phyloP scores from a whole-genome alignment of 805 yeast species.

The Maudiozyma serrabonitensis region DNA sequence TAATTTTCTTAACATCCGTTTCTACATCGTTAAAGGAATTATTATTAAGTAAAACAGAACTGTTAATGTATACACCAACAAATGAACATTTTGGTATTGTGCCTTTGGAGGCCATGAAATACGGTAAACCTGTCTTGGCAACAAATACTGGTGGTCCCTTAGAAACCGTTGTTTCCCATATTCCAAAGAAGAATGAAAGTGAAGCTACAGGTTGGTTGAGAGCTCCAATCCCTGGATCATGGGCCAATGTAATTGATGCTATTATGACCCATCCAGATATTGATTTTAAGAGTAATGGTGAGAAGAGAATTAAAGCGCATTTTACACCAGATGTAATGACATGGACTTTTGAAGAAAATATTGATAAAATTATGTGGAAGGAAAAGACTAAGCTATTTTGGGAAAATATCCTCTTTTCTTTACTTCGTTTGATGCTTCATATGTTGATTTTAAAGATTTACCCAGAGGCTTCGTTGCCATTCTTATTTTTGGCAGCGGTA shows the following conservation, averaged over 20 bases:
- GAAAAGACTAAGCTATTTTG: slow-evolving; percentile 21
- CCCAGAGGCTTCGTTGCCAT: slow-evolving; percentile 11
- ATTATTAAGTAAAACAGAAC: slow-evolving; percentile 45
- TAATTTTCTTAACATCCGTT: slow-evolving; percentile 75
- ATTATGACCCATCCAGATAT: neutral
- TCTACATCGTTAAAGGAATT: slow-evolving; percentile 53
- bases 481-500: slow-evolving; percentile 8
- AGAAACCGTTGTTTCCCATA: slow-evolving; percentile 47
- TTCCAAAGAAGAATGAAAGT: slow-evolving; percentile 18
- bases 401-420: slow-evolving; percentile 19
- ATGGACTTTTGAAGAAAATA: slow-evolving; percentile 28
- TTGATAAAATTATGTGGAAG: slow-evolving; percentile 23
- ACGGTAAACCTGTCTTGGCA: slow-evolving; percentile 76
- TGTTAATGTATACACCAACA: slow-evolving; percentile 80
- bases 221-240: slow-evolving; percentile 36
- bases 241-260: slow-evolving; percentile 45
- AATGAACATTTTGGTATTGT: slow-evolving; percentile 96
- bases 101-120: slow-evolving; percentile 89
- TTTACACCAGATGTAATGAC: slow-evolving; percentile 36
- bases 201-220: slow-evolving; percentile 58
- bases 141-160: slow-evolving; percentile 87
- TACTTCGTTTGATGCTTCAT: slow-evolving; percentile 11
- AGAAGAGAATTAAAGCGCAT: slow-evolving; percentile 21
- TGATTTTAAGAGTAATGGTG: slow-evolving; percentile 20
- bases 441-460: slow-evolving; percentile 4